Base-by-base conservation (phyloP, 2,329 filamentous ascomycete genomes). In the Aspergillus eucalypticola region DNA sequence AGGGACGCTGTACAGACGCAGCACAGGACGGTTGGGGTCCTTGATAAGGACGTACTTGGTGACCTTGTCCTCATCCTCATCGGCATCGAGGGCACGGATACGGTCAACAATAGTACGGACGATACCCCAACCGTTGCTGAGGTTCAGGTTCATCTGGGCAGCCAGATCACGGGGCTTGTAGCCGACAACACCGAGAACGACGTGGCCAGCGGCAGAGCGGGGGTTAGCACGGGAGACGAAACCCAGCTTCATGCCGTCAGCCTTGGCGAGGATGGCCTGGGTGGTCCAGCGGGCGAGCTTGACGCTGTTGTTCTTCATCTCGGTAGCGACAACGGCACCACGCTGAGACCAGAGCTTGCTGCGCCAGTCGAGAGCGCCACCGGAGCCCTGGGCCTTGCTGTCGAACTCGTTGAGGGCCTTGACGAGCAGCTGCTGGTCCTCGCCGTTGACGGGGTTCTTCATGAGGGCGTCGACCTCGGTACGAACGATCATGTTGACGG, bases 241-340 rank as follows among this genome's bases (percentile, higher is more conserved):
- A 71, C 94, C 95, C 77, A 99, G 88, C 84, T 98, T 99, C 92
- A 99, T 97, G 67, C 92, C 84, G 76, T 99, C 95, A n/a, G 95
- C 93, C 81, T 93, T 93, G 76, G 94, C 93, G 60, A 99, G 87
- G 73, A 99, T 97, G 74, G 90, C 91, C 84, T 99, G 95, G 46
- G 94, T 92, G 32, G 95, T 96, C 95, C 95, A 99, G 76, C 95
- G 86, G 60, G 95, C 95, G 64, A 99, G 88, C 84, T 99, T 99
- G 90, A 92, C 96, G 75, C 88, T 92, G 86, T 99, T 99, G 87
- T 99, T 99, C 91, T 99, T 99, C 95, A 99, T 99, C 83, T 99
- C 95, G 11, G 95, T 99, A 19, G 95, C 95, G 25, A 99, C 90
- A 46, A 99, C 94, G 59, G 95, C 95, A 87, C 95, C 95, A 72